Base-by-base conservation (phyloP, 352 stramenopile genomes). In the Phytopythium boreale region DNA sequence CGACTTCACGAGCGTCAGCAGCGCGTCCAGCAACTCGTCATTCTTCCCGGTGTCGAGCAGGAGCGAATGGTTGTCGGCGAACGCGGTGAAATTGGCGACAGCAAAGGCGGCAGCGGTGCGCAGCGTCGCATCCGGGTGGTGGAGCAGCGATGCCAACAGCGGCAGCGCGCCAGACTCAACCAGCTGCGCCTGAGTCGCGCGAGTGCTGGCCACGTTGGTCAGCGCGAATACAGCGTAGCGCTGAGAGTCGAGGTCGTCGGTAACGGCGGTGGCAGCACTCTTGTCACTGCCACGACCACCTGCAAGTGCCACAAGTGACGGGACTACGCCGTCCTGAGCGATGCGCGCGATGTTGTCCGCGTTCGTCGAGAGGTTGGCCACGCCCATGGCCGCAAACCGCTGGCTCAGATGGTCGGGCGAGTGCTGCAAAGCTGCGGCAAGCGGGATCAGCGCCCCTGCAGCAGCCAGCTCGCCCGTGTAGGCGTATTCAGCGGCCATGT, bases 341-440 rank as follows among this genome's bases (percentile, higher is more conserved):
- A 98, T 93, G 60, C 96, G 97, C 31, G 84, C 78, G 62, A 95
- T 80, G 69, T 98, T 98, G 39, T 85, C 79, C 4, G 85, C 68
- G 69, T 98, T 97, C 6, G 92, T 97, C 15, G 96, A 96, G 20
- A 99, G 71, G 66, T 99, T 99, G 2, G 93, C 95, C 29, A 98
- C 82, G 20, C 93, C 93, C 95, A 99, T 98, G 27, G 90, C 90
- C 19, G 94, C 92, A 76, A 97, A 99, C 26, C 95, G 85, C 66
- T 98, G 95, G 62, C 89, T 97, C 19, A 98, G 66, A 39, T 89
- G 88, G 72, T 99, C 97, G 1, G 92, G 84, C 0, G 92, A 97
- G 56, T 62, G 37, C 22, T 80, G 87, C 24, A 99, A 80, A 19
- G 95, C 92, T 22, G 89, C 73, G 46, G 97, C 76, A 1, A 99